Percentiles rank a stretch among this genome's conserved stretches.
Conservation (phyloP, 2,329 filamentous ascomycete genomes). For the Colletotrichum incanum region DNA sequence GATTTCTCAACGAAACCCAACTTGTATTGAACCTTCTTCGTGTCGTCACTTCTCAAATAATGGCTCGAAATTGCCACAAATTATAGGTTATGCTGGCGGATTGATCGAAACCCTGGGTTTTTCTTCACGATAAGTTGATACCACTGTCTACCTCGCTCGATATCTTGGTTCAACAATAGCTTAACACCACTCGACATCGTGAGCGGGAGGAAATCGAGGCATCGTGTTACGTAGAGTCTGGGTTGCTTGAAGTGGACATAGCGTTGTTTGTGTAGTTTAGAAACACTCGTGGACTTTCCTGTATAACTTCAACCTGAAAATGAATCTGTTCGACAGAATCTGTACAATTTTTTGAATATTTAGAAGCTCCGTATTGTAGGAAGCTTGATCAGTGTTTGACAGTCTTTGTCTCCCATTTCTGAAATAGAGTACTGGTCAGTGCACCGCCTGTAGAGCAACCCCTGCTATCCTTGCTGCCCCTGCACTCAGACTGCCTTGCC, state of each 20-base stretch:
- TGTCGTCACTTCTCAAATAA: background rate
- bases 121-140: too few relatives aligned
- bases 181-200: background rate
- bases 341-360: too few relatives aligned
- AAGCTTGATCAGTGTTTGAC: background rate
- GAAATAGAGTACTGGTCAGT: slow-evolving; percentile 20
- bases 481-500: background rate
- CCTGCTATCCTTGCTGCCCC: background rate
- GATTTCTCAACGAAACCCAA: background rate
- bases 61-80: background rate
- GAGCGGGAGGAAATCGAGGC: too few relatives aligned
- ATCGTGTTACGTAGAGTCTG: background rate
- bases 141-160: background rate
- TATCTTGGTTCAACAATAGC: background rate
- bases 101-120: background rate
- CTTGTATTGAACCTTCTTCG: background rate
- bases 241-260: background rate
- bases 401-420: background rate
- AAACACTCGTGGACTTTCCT: background rate
- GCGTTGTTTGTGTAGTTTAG: rapidly evolving
- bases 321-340: too few relatives aligned
- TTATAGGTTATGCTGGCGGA: background rate
- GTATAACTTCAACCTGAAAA: background rate
- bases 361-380: background rate
- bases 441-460: background rate